Evolutionary conservation across 176 grass and related monocot species (phyloP).

Genomic region (Ampelocalamus luodianensis): DNA sequence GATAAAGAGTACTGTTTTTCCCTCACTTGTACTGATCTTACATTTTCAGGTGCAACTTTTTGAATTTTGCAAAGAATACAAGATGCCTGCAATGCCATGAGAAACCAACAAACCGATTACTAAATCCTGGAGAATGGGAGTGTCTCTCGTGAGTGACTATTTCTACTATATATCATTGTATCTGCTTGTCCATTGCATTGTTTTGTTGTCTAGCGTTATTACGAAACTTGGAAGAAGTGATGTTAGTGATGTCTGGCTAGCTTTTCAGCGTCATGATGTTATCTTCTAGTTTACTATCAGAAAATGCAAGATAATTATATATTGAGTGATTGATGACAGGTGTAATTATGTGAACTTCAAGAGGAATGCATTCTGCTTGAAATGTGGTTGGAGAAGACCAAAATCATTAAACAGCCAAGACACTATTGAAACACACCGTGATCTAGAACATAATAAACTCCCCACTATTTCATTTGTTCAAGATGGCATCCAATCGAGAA

Average conservation of each 20-base stretch:
- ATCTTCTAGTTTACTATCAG: slow-evolving; percentile 22
- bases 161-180: slow-evolving; percentile 7
- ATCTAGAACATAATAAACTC: slow-evolving; percentile 48
- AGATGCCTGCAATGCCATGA: slow-evolving; percentile 87
- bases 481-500: slow-evolving; percentile 43
- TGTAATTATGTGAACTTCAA: slow-evolving; percentile 95
- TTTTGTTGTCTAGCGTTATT: slow-evolving; percentile 14
- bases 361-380: slow-evolving; percentile 81
- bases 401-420: slow-evolving; percentile 74
- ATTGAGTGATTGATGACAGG: slow-evolving; percentile 51
- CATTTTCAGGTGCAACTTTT: slow-evolving; percentile 87
- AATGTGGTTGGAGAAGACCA: slow-evolving; percentile 87
- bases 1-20: background rate
- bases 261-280: slow-evolving; percentile 10
- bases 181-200: slow-evolving; percentile 28
- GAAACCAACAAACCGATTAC: slow-evolving; percentile 75
- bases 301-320: slow-evolving; percentile 23
- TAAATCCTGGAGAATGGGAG: slow-evolving; percentile 90
- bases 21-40: slow-evolving; percentile 37
- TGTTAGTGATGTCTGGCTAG: background rate
- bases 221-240: background rate
- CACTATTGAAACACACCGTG: slow-evolving; percentile 19
- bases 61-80: slow-evolving; percentile 98
- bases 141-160: slow-evolving; percentile 73
- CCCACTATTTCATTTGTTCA: slow-evolving; percentile 71